These are phyloP conservation scores for Clitocybe nebularis DNA, from an alignment of 1,284 basidiomycete genomes.

Conservation along the genomic window DNA sequence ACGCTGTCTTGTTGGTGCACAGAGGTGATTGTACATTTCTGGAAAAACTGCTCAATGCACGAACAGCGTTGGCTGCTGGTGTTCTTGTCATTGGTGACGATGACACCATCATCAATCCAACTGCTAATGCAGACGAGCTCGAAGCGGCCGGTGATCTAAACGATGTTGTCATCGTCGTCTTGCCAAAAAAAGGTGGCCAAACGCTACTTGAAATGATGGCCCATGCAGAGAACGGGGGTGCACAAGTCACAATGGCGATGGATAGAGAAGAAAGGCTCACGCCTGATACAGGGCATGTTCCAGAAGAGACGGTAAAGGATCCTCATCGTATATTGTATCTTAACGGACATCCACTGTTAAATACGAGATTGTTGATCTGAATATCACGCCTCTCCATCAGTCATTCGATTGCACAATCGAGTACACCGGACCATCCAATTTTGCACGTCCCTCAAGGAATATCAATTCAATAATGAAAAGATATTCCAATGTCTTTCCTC, in stretches of 20 bases:
- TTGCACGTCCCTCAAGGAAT: conserved; percentile 76
- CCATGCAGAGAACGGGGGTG: conserved; percentile 38
- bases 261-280: conserved; percentile 23
- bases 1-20: conserved; percentile 51
- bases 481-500: conserved; percentile 87
- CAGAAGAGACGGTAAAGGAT: conserved; percentile 31
- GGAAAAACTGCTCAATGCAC: conserved; percentile 69
- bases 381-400: conserved; percentile 31
- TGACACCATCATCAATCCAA: conserved; percentile 62
- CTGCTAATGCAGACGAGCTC: conserved; percentile 53
- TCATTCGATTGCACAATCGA: conserved; percentile 80
- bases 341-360: conserved; percentile 72
- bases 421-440: conserved; percentile 86
- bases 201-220: conserved; percentile 53
- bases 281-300: conserved; percentile 13
- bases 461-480: conserved; percentile 91
- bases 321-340: conserved; percentile 60
- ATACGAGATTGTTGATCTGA: conserved; percentile 67
- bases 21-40: conserved; percentile 82
- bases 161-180: conserved; percentile 58
- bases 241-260: conserved; percentile 48
- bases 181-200: conserved; percentile 49
- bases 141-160: conserved; percentile 52
- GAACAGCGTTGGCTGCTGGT: conserved; percentile 65
- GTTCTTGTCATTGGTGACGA: conserved; percentile 69